Conservation (phyloP, 1,284 basidiomycete species). For the Peniophora sp. region DNA sequence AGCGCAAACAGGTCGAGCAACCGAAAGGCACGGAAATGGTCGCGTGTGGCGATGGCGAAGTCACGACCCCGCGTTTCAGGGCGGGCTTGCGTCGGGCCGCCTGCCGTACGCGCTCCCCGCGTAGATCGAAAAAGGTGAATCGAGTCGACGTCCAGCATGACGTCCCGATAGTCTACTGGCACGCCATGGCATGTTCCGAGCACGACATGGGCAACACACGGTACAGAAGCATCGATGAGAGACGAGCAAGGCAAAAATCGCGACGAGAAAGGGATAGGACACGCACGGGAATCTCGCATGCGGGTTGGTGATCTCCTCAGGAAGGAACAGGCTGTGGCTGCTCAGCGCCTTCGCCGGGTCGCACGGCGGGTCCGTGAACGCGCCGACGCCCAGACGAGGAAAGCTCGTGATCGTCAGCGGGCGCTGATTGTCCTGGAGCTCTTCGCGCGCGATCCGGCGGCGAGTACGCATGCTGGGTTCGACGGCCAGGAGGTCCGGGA, state of each 20-base stretch:
- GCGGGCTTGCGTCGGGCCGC: too few relatives aligned
- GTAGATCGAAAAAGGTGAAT: slow-evolving; percentile 8
- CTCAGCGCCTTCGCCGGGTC: slow-evolving; percentile 69
- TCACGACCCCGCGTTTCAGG: too few relatives aligned
- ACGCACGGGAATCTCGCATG: slow-evolving; percentile 95
- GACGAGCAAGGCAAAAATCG: background rate
- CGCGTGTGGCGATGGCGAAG: too few relatives aligned
- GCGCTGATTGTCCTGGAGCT: slow-evolving; percentile 81
- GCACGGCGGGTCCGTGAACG: slow-evolving; percentile 89
- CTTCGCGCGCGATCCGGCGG: slow-evolving; percentile 76
- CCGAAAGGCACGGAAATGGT: too few relatives aligned
- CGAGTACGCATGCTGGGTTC: slow-evolving; percentile 93
- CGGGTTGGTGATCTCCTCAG: slow-evolving; percentile 93
- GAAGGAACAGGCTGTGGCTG: slow-evolving; percentile 89
- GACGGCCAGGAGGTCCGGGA: slow-evolving; percentile 81
- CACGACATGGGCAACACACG: too few relatives aligned
- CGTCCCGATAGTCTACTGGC: too few relatives aligned
- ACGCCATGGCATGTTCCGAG: too few relatives aligned
- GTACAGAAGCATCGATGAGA: background rate
- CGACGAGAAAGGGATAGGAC: background rate
- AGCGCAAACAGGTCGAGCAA: too few relatives aligned
- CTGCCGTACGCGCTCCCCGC: too few relatives aligned
- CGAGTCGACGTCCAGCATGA: too few relatives aligned
- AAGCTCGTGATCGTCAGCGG: slow-evolving; percentile 95
- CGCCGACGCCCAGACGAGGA: slow-evolving; percentile 84